Conservation (phyloP, 305 asterid genomes). For the Rubia peregrina region DNA sequence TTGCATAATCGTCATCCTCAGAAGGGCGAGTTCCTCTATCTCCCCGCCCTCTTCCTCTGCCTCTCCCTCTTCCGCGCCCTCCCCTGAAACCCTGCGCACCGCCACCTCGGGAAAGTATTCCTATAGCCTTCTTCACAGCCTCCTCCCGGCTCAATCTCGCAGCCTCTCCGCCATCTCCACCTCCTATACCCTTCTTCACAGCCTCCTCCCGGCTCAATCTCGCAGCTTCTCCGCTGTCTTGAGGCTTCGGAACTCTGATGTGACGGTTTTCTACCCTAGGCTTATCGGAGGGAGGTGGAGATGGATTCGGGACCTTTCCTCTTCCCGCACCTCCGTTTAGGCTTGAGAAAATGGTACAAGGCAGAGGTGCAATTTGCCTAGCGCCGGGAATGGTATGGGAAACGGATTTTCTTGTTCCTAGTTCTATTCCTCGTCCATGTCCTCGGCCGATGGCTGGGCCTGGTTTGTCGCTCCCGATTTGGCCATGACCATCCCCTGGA, state of each 20-base stretch:
- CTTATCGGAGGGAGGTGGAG: constrained; percentile 22
- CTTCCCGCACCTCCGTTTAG: constrained; percentile 61
- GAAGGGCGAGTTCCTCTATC: constrained; percentile 18
- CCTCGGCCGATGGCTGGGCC: constrained; percentile 42
- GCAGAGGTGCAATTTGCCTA: constrained; percentile 7
- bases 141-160: constrained; percentile 47
- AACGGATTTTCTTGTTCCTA: constrained; percentile 10
- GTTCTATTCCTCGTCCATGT: constrained; percentile 43
- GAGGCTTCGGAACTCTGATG: constrained; percentile 29
- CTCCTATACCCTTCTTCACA: constrained; percentile 38
- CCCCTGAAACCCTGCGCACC: constrained; percentile 17
- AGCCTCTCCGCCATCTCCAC: background rate
- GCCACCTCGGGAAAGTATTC: constrained; percentile 38
- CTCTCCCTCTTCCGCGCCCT: constrained; percentile 26
- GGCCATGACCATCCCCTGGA: constrained; percentile 48
- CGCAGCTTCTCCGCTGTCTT: background rate
- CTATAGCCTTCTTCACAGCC: constrained; percentile 46
- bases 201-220: constrained; percentile 53
- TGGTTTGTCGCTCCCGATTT: constrained; percentile 37
- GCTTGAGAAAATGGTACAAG: constrained; percentile 23
- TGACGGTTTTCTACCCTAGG: constrained; percentile 50
- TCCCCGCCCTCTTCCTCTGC: constrained; percentile 32
- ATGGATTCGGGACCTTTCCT: constrained; percentile 38
- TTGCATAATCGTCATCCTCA: constrained; percentile 30
- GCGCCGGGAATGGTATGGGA: background rate